Base-by-base conservation (phyloP, 1,284 basidiomycete genomes). In the Wallemia ichthyophaga region DNA sequence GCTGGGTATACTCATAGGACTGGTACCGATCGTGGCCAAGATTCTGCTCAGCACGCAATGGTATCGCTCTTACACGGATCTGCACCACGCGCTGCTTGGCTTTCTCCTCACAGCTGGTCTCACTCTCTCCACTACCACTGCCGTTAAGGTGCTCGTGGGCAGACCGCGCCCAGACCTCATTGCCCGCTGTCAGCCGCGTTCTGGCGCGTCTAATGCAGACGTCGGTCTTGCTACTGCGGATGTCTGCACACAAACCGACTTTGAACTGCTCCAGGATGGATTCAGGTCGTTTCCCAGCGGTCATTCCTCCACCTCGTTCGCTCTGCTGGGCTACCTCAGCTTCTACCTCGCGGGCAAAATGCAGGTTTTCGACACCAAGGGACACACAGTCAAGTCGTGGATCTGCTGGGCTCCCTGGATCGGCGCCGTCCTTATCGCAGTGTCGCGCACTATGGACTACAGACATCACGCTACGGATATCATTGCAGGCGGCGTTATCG, bases 201-300 rank as follows among this genome's bases (percentile, higher is more conserved):
- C 72, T 0, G 84, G 80, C 1, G 74, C 81, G 1, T 69, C 68
- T 0, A 82, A 94, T 65, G 66, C 67, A 7, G 56, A 59, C 1
- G 63, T 77, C 62, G 83, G 85, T 0, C 73, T 96, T 11, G 80
- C 80, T 0, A 81, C 75, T 1, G 78, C 76, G 59, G 74, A 75
- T 1, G 81, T 95, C 59, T 98, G 92, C 70, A 86, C 85, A 0
- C 78, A 80, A 64, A 75, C 74, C 0, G 71, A 85, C 65, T 65
- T 68, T 15, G 62, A 66, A 17, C 74, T 79, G 3, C 69, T 91
- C 64, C 72, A 75, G 27, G 87, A 92, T 67, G 91, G 91, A 0
- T 96, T 89, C 74, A 78, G 85, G 64, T 88, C 84, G 67, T 95
- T 98, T 70, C 86, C 86, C 2, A 88, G 84, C 58, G 92, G 92